phyloP scores from a whole-genome alignment of 2,329 filamentous ascomycete species.

The Raffaelea ambrosiae region DNA sequence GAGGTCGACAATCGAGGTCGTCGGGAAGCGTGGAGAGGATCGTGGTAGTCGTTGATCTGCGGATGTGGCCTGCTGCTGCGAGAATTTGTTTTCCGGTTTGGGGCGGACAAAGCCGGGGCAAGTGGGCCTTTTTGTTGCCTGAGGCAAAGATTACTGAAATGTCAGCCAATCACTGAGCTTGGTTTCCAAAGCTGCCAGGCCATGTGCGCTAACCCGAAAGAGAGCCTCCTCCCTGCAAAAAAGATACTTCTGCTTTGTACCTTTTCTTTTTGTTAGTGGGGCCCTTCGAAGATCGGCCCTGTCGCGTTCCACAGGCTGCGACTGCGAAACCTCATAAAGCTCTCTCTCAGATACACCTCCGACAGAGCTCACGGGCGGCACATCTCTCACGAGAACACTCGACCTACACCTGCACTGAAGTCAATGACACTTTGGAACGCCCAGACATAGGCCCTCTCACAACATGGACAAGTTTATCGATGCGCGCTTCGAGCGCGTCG shows the following conservation, averaged over 20 bases:
- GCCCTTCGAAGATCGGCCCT: too few relatives aligned
- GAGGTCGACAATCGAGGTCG: neutral
- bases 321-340: too few relatives aligned
- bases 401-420: too few relatives aligned
- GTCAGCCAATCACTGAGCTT: constrained; percentile 12
- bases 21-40: neutral
- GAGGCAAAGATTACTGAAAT: constrained; percentile 11
- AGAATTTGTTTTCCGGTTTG: constrained; percentile 20
- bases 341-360: too few relatives aligned
- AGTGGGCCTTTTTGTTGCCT: constrained; percentile 12
- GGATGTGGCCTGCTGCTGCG: constrained; percentile 10
- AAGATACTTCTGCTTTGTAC: neutral
- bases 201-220: too few relatives aligned
- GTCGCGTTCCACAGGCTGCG: too few relatives aligned
- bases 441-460: neutral
- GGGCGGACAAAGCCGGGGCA: constrained; percentile 21
- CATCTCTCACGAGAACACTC: too few relatives aligned
- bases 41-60: constrained; percentile 2
- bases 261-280: constrained; percentile 1
- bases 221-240: too few relatives aligned
- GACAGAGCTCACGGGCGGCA: too few relatives aligned
- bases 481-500: constrained; percentile 55
- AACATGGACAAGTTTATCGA: constrained; percentile 57
- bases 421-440: too few relatives aligned
- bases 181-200: constrained; percentile 9